phyloP scores from a whole-genome alignment of 495 filamentous ascomycete species.

The Ascodesmis nigricans region DNA sequence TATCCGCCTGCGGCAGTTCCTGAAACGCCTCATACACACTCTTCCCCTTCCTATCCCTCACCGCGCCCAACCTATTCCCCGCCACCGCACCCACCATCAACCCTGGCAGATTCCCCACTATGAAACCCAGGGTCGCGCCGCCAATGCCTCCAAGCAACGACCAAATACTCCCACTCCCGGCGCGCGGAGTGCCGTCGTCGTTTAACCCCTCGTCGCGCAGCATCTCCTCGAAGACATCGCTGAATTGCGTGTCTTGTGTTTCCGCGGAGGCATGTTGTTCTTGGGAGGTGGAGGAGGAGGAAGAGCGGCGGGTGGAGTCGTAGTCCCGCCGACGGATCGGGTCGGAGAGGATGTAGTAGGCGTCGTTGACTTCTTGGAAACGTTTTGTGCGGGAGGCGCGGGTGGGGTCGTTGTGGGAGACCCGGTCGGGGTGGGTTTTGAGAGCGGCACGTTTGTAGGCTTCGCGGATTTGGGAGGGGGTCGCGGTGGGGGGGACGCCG shows the following conservation, averaged over 20 bases:
- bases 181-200: conserved; percentile 17
- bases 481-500: conserved; percentile 49
- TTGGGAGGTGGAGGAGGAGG: conserved; percentile 23
- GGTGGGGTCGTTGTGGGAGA: conserved; percentile 65
- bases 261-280: conserved; percentile 18
- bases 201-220: conserved; percentile 70
- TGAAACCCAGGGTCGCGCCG: conserved; percentile 82
- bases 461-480: conserved; percentile 66
- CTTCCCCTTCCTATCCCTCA: conserved; percentile 79
- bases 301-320: conserved; percentile 41
- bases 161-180: conserved; percentile 45
- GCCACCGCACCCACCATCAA: conserved; percentile 78
- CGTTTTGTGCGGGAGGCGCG: conserved; percentile 59
- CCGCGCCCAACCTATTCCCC: conserved; percentile 68
- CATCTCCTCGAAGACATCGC: conserved; percentile 92
- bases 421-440: conserved; percentile 83
- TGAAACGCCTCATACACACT: conserved; percentile 83
- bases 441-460: conserved; percentile 91
- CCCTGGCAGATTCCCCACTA: conserved; percentile 77
- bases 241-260: conserved; percentile 53
- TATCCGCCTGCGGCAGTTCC: conserved; percentile 61
- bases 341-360: conserved; percentile 89
- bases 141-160: conserved; percentile 61
- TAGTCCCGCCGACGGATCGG: conserved; percentile 62
- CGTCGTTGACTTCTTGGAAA: conserved; percentile 94